phyloP scores from a whole-genome alignment of 306 rosid genomes.

The Cercis canadensis region DNA sequence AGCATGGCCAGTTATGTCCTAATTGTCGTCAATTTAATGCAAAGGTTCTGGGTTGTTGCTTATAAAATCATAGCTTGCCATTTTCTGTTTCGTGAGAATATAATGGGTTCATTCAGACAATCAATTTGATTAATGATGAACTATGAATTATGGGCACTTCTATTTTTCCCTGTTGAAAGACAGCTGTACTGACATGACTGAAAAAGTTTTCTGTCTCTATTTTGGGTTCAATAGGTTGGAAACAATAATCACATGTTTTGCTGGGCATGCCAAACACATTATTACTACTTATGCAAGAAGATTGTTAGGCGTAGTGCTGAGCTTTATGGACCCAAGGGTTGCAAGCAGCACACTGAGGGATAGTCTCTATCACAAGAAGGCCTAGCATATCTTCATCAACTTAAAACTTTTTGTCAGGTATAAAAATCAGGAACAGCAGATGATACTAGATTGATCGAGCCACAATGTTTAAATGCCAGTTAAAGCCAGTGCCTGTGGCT shows the following conservation, averaged over 20 bases:
- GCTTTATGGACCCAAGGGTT: slow-evolving; percentile 86
- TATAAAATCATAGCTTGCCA: slow-evolving; percentile 8
- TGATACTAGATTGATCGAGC: slow-evolving; percentile 1
- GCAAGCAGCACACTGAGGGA: slow-evolving; percentile 78
- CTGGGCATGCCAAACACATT: slow-evolving; percentile 88
- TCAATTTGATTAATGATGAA: slow-evolving; percentile 26
- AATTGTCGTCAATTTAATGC: slow-evolving; percentile 80
- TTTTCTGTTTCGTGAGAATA: not conserved
- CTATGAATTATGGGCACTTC: slow-evolving; percentile 15
- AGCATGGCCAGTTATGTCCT: slow-evolving; percentile 62
- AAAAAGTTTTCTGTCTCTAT: slow-evolving; percentile 21
- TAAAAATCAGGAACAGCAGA: too few relatives aligned
- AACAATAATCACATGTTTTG: slow-evolving; percentile 87
- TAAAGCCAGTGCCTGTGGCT: not conserved
- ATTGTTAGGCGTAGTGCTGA: slow-evolving; percentile 67
- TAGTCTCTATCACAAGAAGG: slow-evolving; percentile 35
- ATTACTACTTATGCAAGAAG: slow-evolving; percentile 78
- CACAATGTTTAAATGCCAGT: not conserved
- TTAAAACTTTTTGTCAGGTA: too few relatives aligned
- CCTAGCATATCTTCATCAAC: too few relatives aligned
- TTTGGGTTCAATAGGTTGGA: slow-evolving; percentile 63
- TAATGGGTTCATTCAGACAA: slow-evolving; percentile 3
- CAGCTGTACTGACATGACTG: slow-evolving; percentile 28
- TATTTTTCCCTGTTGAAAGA: not conserved
- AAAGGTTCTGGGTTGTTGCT: slow-evolving; percentile 28